These are phyloP conservation scores for Umbelopsis sp. DNA, from an alignment of 192 early-diverging fungal genomes.

Conservation along the genomic window DNA sequence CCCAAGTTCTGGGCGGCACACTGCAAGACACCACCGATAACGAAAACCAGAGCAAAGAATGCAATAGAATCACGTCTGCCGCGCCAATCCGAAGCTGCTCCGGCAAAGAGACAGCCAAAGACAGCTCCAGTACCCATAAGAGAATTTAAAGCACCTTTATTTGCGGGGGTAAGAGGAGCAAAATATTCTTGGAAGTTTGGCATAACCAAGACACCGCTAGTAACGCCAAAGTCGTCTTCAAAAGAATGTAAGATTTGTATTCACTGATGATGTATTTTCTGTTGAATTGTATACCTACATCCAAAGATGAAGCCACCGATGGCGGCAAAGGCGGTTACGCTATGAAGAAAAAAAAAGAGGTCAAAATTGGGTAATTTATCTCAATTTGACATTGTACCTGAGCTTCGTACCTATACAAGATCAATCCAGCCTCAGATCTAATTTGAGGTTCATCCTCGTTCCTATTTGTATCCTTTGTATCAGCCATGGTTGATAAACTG, in stretches of 20 bases:
- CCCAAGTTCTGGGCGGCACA: constrained; percentile 46
- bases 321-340: constrained; percentile 54
- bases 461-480: not conserved
- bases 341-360: constrained; percentile 10
- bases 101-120: constrained; percentile 58
- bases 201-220: constrained; percentile 73
- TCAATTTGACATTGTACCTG: not conserved
- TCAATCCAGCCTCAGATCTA: constrained; percentile 21
- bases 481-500: constrained; percentile 16
- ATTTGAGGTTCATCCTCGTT: constrained; percentile 12
- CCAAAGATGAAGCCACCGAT: constrained; percentile 74
- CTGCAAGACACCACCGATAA: constrained; percentile 55
- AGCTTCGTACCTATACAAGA: constrained; percentile 18
- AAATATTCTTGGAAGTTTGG: constrained; percentile 56
- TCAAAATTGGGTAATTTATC: not conserved
- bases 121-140: constrained; percentile 65
- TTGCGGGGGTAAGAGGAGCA: constrained; percentile 35
- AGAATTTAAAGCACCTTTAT: constrained; percentile 22
- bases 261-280: not conserved
- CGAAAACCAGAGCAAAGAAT: constrained; percentile 51
- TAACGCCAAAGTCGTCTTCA: constrained; percentile 67
- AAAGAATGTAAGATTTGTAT: not conserved
- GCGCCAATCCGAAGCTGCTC: constrained; percentile 45
- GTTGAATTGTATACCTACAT: constrained; percentile 24
- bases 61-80: constrained; percentile 49